Base-by-base conservation (phyloP, 176 grass and related monocot genomes). In the Oryza meyeriana region DNA sequence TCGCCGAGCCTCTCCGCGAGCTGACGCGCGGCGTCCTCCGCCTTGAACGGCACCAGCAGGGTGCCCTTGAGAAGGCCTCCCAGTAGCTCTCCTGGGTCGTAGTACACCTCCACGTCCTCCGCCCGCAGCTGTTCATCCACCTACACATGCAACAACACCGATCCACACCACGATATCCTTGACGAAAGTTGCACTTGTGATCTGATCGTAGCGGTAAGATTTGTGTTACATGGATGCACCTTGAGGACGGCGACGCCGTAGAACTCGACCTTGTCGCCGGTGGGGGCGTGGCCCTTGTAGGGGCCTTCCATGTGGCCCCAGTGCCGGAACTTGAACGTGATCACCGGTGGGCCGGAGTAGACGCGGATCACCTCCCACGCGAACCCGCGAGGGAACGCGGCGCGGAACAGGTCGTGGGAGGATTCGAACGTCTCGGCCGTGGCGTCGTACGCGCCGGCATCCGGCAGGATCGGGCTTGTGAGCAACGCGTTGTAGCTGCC, bases 401-500 rank as follows among this genome's bases (percentile, higher is more conserved):
- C 20, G 61, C 79, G 87, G 87, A 98, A 94, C 6, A 85, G 41
- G 22, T 91, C 92, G 72, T 98, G 95, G 14, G 95, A 98, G 5
- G 95, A 98, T 75, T 84, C 63, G 78, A 94, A 98, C n/a, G 86
- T 98, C 90, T 98, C 95, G 25, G 82, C 79, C 3, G 81, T 71
- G 50, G 95, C 71, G 83, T 93, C 84, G 84, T 94, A 98, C 36
- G 86, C 87, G 45, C 81, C 89, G 0, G 93, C 12, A 62, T 33
- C 63, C 4, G 83, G 20, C 38, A 94, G 95, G 22, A 94, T 58
- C 24, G 95, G 87, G 44, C 81, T 79, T 16, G 77, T n/a, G 50
- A 98, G 88, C 86, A 98, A 42, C 31, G 90, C 95, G 81, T 94
- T 98, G 84, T 98, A 98, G 89, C 88, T 98, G n/a, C 95, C 95